Evolutionary conservation across 2,329 filamentous ascomycete genomes (phyloP).

Genomic region (Talaromyces sp.): DNA sequence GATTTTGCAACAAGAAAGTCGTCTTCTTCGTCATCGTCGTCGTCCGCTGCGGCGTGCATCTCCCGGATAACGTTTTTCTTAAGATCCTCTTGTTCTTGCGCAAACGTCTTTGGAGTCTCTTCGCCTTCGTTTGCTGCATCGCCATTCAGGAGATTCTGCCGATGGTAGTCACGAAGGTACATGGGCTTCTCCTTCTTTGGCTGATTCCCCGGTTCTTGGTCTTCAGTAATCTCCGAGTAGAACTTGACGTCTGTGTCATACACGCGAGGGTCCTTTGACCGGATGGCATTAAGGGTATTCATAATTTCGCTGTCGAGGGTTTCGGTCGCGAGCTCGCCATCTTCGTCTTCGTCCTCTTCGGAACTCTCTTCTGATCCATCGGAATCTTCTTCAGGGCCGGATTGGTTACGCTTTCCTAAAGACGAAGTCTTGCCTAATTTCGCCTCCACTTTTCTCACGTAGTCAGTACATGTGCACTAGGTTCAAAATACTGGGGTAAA

Average conservation of each 20-base stretch:
- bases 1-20: slow-evolving; percentile 71
- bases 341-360: slow-evolving; percentile 84
- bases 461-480: not conserved
- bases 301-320: slow-evolving; percentile 81
- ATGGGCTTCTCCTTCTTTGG: slow-evolving; percentile 75
- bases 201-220: slow-evolving; percentile 23
- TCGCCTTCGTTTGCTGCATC: slow-evolving; percentile 55
- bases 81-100: slow-evolving; percentile 79
- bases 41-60: slow-evolving; percentile 61
- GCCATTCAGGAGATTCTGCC: slow-evolving; percentile 77
- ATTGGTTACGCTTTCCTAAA: not conserved
- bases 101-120: slow-evolving; percentile 64
- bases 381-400: slow-evolving; percentile 40
- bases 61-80: slow-evolving; percentile 73
- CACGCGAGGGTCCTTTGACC: slow-evolving; percentile 82
- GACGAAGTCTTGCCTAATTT: slow-evolving; percentile 25
- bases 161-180: slow-evolving; percentile 83
- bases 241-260: slow-evolving; percentile 79
- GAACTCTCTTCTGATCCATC: slow-evolving; percentile 59
- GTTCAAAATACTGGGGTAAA: not conserved
- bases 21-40: slow-evolving; percentile 58
- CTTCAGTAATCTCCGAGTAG: slow-evolving; percentile 62
- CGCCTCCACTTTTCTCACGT: slow-evolving; percentile 7
- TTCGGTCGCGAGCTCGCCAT: slow-evolving; percentile 78
- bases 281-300: slow-evolving; percentile 80